phyloP scores from a whole-genome alignment of 345 rosid species.

The Eucalyptus marginata region DNA sequence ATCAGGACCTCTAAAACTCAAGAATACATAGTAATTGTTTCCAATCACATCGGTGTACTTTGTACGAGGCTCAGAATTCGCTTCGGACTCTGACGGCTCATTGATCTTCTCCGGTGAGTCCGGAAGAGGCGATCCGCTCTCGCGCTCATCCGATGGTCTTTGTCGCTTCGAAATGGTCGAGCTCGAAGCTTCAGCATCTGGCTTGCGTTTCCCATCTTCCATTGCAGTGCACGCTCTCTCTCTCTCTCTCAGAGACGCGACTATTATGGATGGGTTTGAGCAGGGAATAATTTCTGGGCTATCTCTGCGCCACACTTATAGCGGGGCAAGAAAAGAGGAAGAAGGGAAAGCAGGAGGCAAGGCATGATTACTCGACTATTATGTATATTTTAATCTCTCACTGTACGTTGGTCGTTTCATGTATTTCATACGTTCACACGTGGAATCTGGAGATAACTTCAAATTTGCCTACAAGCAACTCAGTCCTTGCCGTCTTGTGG shows the following conservation, averaged over 20 bases:
- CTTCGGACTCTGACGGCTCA: too few relatives aligned
- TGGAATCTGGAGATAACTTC: not conserved
- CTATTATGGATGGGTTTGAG: not conserved
- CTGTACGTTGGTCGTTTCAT: accelerated
- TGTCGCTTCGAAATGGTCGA: too few relatives aligned
- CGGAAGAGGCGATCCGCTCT: too few relatives aligned
- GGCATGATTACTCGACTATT: not conserved
- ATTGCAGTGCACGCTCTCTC: too few relatives aligned
- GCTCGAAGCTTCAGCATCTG: too few relatives aligned
- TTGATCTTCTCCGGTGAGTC: too few relatives aligned
- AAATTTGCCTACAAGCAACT: not conserved
- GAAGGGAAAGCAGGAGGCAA: not conserved
- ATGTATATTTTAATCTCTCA: not conserved
- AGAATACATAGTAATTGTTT: too few relatives aligned
- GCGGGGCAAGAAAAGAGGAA: not conserved
- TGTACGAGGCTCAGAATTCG: too few relatives aligned
- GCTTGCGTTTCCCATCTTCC: too few relatives aligned
- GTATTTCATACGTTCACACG: not conserved
- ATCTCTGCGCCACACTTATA: not conserved
- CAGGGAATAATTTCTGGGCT: not conserved
- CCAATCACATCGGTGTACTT: too few relatives aligned
- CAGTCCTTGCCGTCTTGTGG: not conserved
- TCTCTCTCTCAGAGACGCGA: not conserved
- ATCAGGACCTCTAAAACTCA: too few relatives aligned
- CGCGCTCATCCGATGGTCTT: too few relatives aligned